phyloP scores from a whole-genome alignment of 129 eudicot genomes.

The Gnaphalium uliginosum region DNA sequence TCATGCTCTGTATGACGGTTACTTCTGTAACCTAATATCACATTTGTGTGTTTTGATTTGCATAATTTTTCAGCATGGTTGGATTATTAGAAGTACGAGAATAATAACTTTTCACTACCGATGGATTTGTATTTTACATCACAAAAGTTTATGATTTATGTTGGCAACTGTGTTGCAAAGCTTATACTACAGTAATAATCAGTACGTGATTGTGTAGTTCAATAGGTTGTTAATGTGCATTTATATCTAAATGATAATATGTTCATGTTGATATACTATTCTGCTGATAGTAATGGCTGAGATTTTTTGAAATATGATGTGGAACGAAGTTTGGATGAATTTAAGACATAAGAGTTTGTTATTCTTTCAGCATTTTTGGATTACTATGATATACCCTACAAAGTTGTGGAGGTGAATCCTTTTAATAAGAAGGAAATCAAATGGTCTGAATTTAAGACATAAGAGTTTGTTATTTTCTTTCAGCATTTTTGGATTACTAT shows the following conservation, averaged over 20 bases:
- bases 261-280: not conserved
- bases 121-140: not conserved
- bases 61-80: not conserved
- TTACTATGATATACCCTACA: slow-evolving; percentile 78
- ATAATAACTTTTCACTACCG: not conserved
- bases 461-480: slow-evolving; percentile 10
- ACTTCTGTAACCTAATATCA: not conserved
- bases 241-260: not conserved
- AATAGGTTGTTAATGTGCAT: not conserved
- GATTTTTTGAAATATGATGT: not conserved
- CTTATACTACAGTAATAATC: not conserved
- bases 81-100: not conserved
- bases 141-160: not conserved
- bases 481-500: slow-evolving; percentile 88
- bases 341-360: not conserved
- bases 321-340: not conserved
- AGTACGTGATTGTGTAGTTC: not conserved
- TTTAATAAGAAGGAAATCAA: slow-evolving; percentile 81
- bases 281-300: not conserved
- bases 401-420: slow-evolving; percentile 80
- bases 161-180: not conserved
- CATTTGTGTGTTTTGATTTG: no score
- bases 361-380: slow-evolving; percentile 71
- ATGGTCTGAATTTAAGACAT: slow-evolving; percentile 87
- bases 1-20: not conserved